phyloP scores from a whole-genome alignment of 1,139 yeast genomes.

The Zygosaccharomyces pseudobailii region DNA sequence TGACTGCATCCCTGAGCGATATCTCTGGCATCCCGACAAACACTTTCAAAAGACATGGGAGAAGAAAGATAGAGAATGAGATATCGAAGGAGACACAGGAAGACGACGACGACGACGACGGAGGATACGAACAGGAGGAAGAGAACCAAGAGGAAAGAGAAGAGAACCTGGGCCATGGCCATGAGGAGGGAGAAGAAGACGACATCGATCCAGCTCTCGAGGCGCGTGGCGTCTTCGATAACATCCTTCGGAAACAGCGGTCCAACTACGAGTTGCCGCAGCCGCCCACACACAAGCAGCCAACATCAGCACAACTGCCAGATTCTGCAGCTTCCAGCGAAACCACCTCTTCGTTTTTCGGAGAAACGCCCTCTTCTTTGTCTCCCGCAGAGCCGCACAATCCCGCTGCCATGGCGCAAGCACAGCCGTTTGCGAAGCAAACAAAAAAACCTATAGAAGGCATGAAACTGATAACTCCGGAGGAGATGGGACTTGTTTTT shows the following conservation, averaged over 20 bases:
- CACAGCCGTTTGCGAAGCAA: neutral
- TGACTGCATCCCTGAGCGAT: constrained; percentile 27
- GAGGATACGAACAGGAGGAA: constrained; percentile 1
- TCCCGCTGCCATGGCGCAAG: constrained; percentile 1
- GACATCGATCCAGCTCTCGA: constrained; percentile 26
- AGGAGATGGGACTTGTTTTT: constrained; percentile 29
- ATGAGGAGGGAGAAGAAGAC: constrained; percentile 11
- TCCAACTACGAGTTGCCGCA: constrained; percentile 18
- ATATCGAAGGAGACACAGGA: neutral
- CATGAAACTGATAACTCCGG: constrained; percentile 28
- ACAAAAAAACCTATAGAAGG: constrained; percentile 2
- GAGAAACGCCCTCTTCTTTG: constrained; percentile 14
- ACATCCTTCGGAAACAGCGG: constrained; percentile 23
- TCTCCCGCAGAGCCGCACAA: constrained; percentile 8
- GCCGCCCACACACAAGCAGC: neutral
- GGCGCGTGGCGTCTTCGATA: constrained; percentile 26
- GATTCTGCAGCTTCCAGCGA: constrained; percentile 7
- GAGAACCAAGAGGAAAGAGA: neutral
- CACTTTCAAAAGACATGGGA: constrained; percentile 23
- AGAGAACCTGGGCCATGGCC: neutral
- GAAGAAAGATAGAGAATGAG: constrained; percentile 1
- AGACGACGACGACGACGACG: neutral
- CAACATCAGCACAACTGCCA: neutral
- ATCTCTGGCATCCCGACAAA: constrained; percentile 28
- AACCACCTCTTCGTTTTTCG: constrained; percentile 11